Evolutionary conservation across 2,329 filamentous ascomycete species (phyloP).

Genomic region (Colletotrichum sidae): DNA sequence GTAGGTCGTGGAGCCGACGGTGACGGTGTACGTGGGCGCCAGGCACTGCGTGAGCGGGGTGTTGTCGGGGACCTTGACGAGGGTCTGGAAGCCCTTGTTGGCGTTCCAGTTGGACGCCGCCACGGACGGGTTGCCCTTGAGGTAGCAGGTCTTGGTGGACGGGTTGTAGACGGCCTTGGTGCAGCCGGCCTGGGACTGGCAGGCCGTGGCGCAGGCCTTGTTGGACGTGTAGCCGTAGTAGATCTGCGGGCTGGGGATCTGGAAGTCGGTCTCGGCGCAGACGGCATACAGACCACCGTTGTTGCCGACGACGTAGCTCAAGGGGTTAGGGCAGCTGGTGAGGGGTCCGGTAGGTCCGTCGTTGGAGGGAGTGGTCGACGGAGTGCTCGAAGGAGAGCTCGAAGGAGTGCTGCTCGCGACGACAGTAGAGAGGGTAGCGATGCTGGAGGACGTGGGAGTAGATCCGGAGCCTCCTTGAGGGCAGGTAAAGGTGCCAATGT

Average conservation of each 20-base stretch:
- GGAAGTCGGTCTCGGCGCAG: conserved; percentile 24
- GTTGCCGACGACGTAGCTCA: conserved; percentile 21
- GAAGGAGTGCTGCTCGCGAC: neutral
- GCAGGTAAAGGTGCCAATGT: conserved; percentile 2
- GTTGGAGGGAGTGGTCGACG: neutral
- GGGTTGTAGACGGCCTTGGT: conserved; percentile 21
- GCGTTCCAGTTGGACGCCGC: conserved; percentile 21
- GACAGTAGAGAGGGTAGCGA: neutral
- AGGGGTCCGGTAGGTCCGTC: neutral
- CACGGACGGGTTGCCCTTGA: conserved; percentile 15
- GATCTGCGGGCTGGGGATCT: conserved; percentile 22
- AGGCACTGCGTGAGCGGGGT: conserved; percentile 17
- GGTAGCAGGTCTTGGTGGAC: conserved; percentile 18
- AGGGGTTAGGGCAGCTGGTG: conserved; percentile 8
- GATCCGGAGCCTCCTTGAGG: conserved; percentile 6
- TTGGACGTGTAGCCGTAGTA: conserved; percentile 21
- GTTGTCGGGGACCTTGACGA: conserved; percentile 15
- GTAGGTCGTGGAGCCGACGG: neutral
- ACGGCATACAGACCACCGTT: conserved; percentile 18
- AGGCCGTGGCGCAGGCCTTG: conserved; percentile 5
- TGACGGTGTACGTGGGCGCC: conserved; percentile 19
- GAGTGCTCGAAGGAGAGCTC: too few species aligned
- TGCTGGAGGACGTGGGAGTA: neutral
- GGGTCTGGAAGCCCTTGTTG: conserved; percentile 19
- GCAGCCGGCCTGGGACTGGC: conserved; percentile 9